Conservation (phyloP, 257 asterid species). For the Petunia secreta region DNA sequence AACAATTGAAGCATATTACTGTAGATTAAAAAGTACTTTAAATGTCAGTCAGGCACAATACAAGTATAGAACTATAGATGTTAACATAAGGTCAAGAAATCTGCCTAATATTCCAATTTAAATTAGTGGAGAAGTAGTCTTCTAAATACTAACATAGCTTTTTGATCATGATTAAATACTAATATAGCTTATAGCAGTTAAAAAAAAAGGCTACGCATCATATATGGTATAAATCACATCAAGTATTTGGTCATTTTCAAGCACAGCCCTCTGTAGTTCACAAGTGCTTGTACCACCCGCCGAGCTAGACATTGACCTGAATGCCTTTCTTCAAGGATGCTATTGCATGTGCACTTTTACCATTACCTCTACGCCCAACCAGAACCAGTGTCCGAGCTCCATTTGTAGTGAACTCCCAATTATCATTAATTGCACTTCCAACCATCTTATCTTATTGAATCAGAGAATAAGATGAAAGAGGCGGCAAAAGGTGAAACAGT, state of each 20-base stretch:
- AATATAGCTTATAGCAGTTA: neutral
- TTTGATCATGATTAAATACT: neutral
- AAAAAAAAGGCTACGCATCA: neutral
- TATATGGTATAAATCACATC: slow-evolving; percentile 81
- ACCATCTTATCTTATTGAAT: slow-evolving; percentile 51
- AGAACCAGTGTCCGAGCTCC: slow-evolving; percentile 68
- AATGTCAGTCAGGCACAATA: neutral
- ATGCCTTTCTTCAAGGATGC: slow-evolving; percentile 65
- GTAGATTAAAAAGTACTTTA: neutral
- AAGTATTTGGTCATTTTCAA: slow-evolving; percentile 59
- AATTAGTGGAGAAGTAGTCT: neutral
- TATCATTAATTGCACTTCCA: slow-evolving; percentile 68
- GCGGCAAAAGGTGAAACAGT: neutral
- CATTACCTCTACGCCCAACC: slow-evolving; percentile 92
- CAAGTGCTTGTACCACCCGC: slow-evolving; percentile 88
- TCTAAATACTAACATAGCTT: neutral
- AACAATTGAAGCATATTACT: neutral
- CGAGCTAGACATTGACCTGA: slow-evolving; percentile 73
- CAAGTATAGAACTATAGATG: neutral
- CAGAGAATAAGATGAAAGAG: neutral
- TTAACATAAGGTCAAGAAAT: neutral
- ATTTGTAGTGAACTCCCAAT: slow-evolving; percentile 71
- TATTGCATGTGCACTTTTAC: slow-evolving; percentile 96
- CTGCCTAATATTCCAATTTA: neutral
- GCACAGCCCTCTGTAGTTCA: slow-evolving; percentile 60